These are phyloP conservation scores for Stephania japonica DNA, from an alignment of 164 flowering plant species.

Conservation along the genomic window DNA sequence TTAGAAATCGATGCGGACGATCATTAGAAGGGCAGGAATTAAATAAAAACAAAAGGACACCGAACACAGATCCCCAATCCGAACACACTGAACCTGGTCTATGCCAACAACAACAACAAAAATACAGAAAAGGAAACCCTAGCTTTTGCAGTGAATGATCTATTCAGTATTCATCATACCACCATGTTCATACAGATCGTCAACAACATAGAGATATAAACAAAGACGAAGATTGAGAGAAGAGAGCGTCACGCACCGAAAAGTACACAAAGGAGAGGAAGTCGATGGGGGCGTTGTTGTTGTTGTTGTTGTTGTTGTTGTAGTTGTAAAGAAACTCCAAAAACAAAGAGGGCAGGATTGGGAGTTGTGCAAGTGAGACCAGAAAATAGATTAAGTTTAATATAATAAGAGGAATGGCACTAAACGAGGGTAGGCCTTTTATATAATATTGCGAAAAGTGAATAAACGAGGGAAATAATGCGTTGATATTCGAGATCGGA, in stretches of 20 bases:
- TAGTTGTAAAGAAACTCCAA: neutral
- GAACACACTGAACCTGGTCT: conserved; percentile 57
- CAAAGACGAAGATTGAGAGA: neutral
- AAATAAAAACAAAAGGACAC: conserved; percentile 17
- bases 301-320: neutral
- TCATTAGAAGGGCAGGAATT: neutral
- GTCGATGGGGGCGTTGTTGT: neutral
- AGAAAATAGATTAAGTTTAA: neutral
- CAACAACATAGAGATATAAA: conserved; percentile 10
- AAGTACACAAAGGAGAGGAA: neutral
- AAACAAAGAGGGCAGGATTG: neutral
- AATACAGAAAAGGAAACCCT: conserved; percentile 7
- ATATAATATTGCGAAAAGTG: neutral
- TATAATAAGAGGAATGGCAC: too few relatives aligned
- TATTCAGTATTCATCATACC: conserved; percentile 1
- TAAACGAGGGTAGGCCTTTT: too few relatives aligned
- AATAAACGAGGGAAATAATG: neutral
- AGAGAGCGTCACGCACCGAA: neutral
- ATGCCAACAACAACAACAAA: neutral
- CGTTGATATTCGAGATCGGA: conserved; percentile 22
- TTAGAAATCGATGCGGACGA: conserved; percentile 1
- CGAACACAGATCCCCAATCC: conserved; percentile 75
- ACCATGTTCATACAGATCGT: conserved; percentile 16
- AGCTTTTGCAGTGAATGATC: conserved; percentile 15
- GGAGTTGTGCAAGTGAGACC: neutral